phyloP scores from a whole-genome alignment of 1,284 basidiomycete genomes.

The Fereydounia khargensis region DNA sequence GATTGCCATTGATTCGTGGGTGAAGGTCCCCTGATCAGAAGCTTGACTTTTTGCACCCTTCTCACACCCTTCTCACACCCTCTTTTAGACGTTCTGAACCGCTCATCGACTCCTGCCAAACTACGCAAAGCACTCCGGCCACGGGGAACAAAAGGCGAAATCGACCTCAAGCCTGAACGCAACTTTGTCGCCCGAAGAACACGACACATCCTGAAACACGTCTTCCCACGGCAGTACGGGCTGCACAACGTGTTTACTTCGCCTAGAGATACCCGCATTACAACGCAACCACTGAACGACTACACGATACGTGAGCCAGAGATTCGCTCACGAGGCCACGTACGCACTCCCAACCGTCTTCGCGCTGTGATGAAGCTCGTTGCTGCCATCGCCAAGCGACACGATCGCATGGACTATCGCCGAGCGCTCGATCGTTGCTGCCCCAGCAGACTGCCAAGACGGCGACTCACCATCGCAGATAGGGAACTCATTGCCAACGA shows the following conservation, averaged over 20 bases:
- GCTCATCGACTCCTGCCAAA: constrained; percentile 8
- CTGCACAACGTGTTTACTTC: constrained; percentile 65
- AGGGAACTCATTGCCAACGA: constrained; percentile 74
- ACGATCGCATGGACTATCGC: constrained; percentile 71
- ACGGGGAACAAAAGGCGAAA: not conserved
- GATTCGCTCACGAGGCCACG: constrained; percentile 62
- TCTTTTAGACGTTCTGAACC: constrained; percentile 10
- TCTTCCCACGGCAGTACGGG: constrained; percentile 76
- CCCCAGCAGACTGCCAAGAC: constrained; percentile 67
- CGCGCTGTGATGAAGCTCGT: constrained; percentile 64
- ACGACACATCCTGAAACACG: constrained; percentile 72
- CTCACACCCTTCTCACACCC: too few relatives aligned
- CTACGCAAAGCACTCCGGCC: constrained; percentile 21
- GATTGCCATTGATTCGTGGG: constrained; percentile 69
- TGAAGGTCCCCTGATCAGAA: constrained; percentile 1
- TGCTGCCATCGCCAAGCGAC: constrained; percentile 68
- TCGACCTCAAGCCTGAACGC: constrained; percentile 14
- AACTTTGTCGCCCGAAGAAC: constrained; percentile 50
- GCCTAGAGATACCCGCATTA: constrained; percentile 19
- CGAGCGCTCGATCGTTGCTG: constrained; percentile 68
- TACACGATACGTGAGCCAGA: constrained; percentile 69
- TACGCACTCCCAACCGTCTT: constrained; percentile 72
- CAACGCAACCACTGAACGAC: constrained; percentile 60
- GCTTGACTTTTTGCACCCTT: too few relatives aligned
- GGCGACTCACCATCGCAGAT: constrained; percentile 20